A percentile compares a stretch with the other conserved stretches of the same genome.
Conservation (phyloP, 768 basidiomycete species). For the Suillus clintonianus region DNA sequence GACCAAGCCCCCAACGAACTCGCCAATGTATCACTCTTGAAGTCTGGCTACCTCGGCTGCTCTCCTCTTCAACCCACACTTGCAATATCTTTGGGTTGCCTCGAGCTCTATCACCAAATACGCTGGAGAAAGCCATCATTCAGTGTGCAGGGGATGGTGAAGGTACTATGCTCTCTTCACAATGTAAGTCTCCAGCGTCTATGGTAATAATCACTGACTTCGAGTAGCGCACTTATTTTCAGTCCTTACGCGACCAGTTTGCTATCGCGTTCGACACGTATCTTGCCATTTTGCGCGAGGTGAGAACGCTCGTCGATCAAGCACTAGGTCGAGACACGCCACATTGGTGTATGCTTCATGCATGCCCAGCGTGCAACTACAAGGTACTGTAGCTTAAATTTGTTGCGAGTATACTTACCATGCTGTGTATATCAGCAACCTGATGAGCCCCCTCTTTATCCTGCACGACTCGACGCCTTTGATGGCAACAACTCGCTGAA, state of each 20-base stretch:
- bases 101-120: constrained; percentile 21
- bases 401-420: neutral
- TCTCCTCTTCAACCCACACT: constrained; percentile 9
- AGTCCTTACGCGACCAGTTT: constrained; percentile 14
- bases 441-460: constrained; percentile 29
- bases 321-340: constrained; percentile 27
- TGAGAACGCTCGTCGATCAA: constrained; percentile 21
- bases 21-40: neutral
- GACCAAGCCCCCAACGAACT: no score
- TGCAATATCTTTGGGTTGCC: constrained; percentile 23
- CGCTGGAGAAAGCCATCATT: constrained; percentile 19
- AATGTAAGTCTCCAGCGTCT: constrained; percentile 18
- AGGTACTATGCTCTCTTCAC: constrained; percentile 26
- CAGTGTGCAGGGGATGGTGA: constrained; percentile 27
- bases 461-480: constrained; percentile 8
- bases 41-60: neutral
- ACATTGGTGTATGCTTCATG: constrained; percentile 32
- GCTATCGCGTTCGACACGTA: constrained; percentile 38
- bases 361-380: constrained; percentile 40
- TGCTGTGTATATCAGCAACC: neutral
- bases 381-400: constrained; percentile 20
- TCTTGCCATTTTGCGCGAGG: constrained; percentile 23
- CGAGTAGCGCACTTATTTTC: constrained; percentile 11
- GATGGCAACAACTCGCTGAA: constrained; percentile 27
- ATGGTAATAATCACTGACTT: constrained; percentile 20